phyloP scores from a whole-genome alignment of 1,139 yeast genomes.

The Candida buenavistaensis region DNA sequence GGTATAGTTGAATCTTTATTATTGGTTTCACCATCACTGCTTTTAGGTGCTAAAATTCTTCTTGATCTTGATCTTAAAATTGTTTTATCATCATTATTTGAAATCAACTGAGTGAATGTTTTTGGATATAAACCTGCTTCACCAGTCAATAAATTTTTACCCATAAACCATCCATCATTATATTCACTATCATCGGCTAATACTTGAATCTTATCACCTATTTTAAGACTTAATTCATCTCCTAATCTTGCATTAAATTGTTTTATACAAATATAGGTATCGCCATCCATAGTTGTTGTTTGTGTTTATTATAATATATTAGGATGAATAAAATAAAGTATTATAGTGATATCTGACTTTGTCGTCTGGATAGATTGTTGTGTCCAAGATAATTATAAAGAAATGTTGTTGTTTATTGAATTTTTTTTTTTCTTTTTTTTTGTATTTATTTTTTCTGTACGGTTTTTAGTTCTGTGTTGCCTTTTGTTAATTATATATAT shows the following conservation, averaged over 20 bases:
- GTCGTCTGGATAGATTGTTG: too few relatives aligned
- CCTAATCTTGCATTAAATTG: slow-evolving; percentile 85
- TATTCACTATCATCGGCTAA: slow-evolving; percentile 91
- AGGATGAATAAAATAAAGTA: too few relatives aligned
- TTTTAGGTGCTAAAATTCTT: slow-evolving; percentile 35
- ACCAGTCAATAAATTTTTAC: slow-evolving; percentile 69
- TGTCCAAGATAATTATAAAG: too few relatives aligned
- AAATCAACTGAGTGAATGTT: slow-evolving; percentile 63
- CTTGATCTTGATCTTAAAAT: slow-evolving; percentile 62
- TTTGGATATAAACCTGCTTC: slow-evolving; percentile 89
- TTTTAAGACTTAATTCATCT: slow-evolving; percentile 77
- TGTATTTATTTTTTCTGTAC: too few relatives aligned
- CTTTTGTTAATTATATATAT: too few relatives aligned
- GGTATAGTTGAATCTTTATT: slow-evolving; percentile 6
- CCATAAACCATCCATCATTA: slow-evolving; percentile 97
- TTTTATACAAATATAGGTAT: slow-evolving; percentile 62
- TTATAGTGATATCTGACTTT: too few relatives aligned
- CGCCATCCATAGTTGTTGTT: slow-evolving; percentile 7
- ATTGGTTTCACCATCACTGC: slow-evolving; percentile 3
- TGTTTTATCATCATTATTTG: slow-evolving; percentile 19
- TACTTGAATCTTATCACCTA: slow-evolving; percentile 87
- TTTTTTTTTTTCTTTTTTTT: too few relatives aligned
- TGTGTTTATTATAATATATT: too few relatives aligned
- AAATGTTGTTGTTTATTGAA: too few relatives aligned
- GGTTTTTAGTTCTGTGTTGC: too few relatives aligned